Conservation (phyloP, 1,284 basidiomycete genomes). For the Schizopora paradoxa region DNA sequence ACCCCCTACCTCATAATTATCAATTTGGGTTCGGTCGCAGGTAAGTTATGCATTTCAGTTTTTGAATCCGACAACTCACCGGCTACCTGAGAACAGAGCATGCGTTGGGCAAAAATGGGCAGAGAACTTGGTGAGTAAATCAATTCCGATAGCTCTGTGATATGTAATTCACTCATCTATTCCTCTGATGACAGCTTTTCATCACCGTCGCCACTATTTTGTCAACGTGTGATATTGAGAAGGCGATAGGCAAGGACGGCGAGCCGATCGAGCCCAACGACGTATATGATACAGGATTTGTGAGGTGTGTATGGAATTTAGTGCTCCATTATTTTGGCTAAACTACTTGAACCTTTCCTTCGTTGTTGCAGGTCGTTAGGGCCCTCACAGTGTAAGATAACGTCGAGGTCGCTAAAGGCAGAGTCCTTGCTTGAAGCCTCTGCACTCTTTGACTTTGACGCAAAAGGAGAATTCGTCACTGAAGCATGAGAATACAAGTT, state of each 20-base stretch:
- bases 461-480: too few species aligned
- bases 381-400: constrained; percentile 13
- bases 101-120: constrained; percentile 15
- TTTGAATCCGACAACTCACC: not conserved
- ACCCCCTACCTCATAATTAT: not conserved
- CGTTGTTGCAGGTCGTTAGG: constrained; percentile 8
- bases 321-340: too few species aligned
- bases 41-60: not conserved
- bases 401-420: constrained; percentile 5
- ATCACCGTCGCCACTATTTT: constrained; percentile 9
- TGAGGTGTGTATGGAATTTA: constrained; percentile 4
- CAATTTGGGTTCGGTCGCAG: constrained; percentile 16
- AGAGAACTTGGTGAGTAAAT: constrained; percentile 4
- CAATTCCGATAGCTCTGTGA: not conserved
- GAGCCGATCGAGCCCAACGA: constrained; percentile 5
- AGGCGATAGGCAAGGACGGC: constrained; percentile 10
- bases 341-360: too few species aligned
- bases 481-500: too few species aligned
- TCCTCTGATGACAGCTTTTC: constrained; percentile 4
- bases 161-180: not conserved
- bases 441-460: too few species aligned
- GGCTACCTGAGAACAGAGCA: constrained; percentile 2
- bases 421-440: too few species aligned
- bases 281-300: constrained; percentile 3
- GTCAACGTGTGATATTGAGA: constrained; percentile 10